Base-by-base conservation (phyloP, 148 eudicot species). In the Camellia lanceoleosa region DNA sequence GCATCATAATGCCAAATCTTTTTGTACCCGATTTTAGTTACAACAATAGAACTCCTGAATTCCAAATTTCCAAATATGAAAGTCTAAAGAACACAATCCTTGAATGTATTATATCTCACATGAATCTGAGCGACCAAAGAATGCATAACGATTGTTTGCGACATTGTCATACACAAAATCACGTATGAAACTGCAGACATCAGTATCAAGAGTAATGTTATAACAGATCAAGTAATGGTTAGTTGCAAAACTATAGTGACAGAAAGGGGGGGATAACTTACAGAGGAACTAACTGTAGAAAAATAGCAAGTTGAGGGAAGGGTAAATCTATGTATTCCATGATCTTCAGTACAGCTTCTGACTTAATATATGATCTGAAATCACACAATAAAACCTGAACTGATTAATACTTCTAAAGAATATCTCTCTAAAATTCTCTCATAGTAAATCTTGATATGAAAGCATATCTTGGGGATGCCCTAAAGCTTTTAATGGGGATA, bases 241-340 rank as follows among this genome's bases (percentile, higher is more conserved):
- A 61, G 19, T 23, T 10, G 38, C 14, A 68, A 23, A 67, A 18
- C 15, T 20, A 6, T 13, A 19, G 30, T 43, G 68, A 64, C 16
- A 51, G 30, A 77, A 38, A 10, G 76, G 43, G 30, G 30, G 30
- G 30, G 30, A 23, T 23, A 70, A 77, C 92, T 89, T 77, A 89
- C 99, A 92, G 77, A 49, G 99, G 99, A 15, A 94, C 87, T 71
- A 97, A 88, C 51, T 88, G 90, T 19, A 97, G 84, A 76, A 94
- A 91, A 78, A 97, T 89, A 4, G 98, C 98, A 72, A 97, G 81
- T 80, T 92, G 99, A 5, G 98, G 98, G 60, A 91, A 97, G 69
- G 99, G 99, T 75, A 97, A 86, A 83, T 97, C 73, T 69, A 97
- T 89, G 91, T 92, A 94, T 71, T 97, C 94, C 99, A 97, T 97